Conservation (phyloP, 306 rosid species). For the Prosopis cineraria region DNA sequence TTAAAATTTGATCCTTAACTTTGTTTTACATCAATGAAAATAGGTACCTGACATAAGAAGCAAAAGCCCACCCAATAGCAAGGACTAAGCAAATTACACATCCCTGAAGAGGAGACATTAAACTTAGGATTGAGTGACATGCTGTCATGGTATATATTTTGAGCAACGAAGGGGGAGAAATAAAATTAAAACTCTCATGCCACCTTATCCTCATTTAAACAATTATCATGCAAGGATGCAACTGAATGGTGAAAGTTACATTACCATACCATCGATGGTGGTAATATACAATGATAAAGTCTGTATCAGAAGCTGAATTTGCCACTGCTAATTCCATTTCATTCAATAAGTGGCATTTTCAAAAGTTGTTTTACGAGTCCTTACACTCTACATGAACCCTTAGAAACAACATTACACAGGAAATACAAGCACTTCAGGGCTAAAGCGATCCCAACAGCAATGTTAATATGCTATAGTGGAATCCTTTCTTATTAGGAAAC, state of each 20-base stretch:
- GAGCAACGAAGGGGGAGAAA: slow-evolving; percentile 5
- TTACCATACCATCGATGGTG: not conserved
- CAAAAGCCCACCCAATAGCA: slow-evolving; percentile 87
- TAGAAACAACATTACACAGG: not conserved
- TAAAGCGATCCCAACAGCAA: not conserved
- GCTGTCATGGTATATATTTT: not conserved
- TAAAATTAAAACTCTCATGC: not conserved
- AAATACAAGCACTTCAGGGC: not conserved
- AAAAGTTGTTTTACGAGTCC: not conserved
- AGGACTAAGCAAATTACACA: slow-evolving; percentile 69
- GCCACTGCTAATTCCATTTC: not conserved
- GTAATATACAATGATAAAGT: not conserved
- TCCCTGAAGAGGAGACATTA: slow-evolving; percentile 56
- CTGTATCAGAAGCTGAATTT: not conserved
- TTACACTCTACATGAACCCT: too few species aligned
- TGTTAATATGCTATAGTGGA: not conserved
- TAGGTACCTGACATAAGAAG: slow-evolving; percentile 81
- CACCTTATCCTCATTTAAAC: not conserved
- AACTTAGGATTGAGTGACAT: slow-evolving; percentile 6
- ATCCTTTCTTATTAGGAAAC: not conserved
- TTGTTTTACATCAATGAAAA: slow-evolving; percentile 6
- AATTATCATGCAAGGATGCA: not conserved
- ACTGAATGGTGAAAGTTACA: not conserved
- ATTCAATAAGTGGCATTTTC: not conserved
- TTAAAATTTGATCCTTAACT: slow-evolving; percentile 12